Evolutionary conservation across 192 early-diverging fungal genomes (phyloP).

Genomic region (Spizellomyces sp.): DNA sequence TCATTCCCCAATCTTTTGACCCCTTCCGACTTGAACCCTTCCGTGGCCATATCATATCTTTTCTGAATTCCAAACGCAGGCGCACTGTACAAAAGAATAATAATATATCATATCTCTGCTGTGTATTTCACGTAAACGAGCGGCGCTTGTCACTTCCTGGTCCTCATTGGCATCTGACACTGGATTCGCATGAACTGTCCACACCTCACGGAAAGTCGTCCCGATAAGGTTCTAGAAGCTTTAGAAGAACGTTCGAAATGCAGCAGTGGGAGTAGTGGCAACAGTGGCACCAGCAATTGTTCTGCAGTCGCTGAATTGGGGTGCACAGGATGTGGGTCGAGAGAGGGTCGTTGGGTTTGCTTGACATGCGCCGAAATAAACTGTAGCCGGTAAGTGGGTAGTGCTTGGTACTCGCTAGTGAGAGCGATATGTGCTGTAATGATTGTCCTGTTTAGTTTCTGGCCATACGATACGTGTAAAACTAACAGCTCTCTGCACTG

Average conservation of each 20-base stretch:
- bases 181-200: background rate
- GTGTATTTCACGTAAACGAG: background rate
- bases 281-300: background rate
- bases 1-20: too few relatives aligned
- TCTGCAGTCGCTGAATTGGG: background rate
- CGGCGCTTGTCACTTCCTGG: slow-evolving; percentile 1
- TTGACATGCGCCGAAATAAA: slow-evolving; percentile 22
- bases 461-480: background rate
- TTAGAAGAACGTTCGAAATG: background rate
- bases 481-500: background rate
- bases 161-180: background rate
- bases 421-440: too few relatives aligned
- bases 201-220: background rate
- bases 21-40: too few relatives aligned
- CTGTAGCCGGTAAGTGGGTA: slow-evolving; percentile 15
- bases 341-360: slow-evolving; percentile 26
- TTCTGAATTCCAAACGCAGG: too few relatives aligned
- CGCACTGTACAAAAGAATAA: too few relatives aligned
- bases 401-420: too few relatives aligned
- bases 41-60: too few relatives aligned
- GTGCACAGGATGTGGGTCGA: background rate
- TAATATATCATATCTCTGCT: too few relatives aligned
- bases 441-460: background rate
- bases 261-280: background rate
- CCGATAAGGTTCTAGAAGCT: background rate